Conservation (phyloP, 2,329 filamentous ascomycete species). For the Ascochyta clinopodiicola region DNA sequence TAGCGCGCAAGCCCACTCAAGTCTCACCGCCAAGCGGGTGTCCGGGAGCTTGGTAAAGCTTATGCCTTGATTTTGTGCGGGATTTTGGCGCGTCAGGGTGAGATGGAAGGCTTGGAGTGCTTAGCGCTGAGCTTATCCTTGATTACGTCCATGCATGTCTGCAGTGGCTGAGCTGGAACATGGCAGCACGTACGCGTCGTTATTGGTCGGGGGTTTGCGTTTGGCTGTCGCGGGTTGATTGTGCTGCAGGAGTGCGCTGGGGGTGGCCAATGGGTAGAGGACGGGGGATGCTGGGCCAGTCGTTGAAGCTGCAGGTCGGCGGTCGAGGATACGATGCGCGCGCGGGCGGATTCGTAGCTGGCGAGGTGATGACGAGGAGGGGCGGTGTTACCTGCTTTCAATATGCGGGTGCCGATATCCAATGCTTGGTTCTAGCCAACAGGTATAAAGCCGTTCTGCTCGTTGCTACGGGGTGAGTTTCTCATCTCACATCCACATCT, state of each 20-base stretch:
- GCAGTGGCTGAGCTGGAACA: too few relatives aligned
- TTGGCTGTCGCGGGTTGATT: constrained; percentile 2
- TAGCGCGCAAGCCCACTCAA: not conserved
- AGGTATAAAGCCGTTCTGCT: constrained; percentile 4
- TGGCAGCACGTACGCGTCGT: too few relatives aligned
- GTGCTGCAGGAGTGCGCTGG: constrained; percentile 1
- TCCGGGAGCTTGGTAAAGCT: constrained; percentile 34
- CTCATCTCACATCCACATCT: not conserved
- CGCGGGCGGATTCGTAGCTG: constrained; percentile 9
- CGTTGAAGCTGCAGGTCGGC: constrained; percentile 10
- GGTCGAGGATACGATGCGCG: constrained; percentile 8
- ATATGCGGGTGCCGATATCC: not conserved
- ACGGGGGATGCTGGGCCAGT: too few relatives aligned
- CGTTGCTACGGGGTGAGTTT: not conserved
- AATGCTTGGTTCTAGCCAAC: not conserved
- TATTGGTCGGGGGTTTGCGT: too few relatives aligned
- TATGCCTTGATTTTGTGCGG: constrained; percentile 31
- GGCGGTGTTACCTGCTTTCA: not conserved
- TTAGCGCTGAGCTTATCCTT: constrained; percentile 20
- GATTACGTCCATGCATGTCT: constrained; percentile 12
- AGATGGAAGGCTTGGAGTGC: constrained; percentile 33
- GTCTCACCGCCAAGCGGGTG: constrained; percentile 35
- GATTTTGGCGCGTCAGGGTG: constrained; percentile 27
- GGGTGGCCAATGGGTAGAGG: not conserved
- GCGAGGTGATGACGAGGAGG: constrained; percentile 4